phyloP scores from a whole-genome alignment of 2,329 filamentous ascomycete species.

The Eurotiales sp. region DNA sequence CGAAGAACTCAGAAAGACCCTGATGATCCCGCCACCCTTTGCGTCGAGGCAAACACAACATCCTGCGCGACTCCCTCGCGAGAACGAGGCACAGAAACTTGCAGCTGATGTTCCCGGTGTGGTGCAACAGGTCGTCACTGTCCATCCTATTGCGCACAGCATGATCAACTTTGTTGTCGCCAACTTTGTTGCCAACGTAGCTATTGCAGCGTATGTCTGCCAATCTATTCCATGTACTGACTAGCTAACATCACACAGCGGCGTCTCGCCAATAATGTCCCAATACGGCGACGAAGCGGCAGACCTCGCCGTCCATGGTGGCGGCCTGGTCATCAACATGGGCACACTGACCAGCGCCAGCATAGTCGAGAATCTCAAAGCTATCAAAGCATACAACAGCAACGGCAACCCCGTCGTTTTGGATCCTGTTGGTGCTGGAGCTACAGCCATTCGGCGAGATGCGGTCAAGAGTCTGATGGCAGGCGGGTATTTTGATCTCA shows the following conservation, averaged over 20 bases:
- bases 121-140: constrained; percentile 58
- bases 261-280: constrained; percentile 91
- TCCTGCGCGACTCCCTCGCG: constrained; percentile 24
- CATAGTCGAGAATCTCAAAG: constrained; percentile 66
- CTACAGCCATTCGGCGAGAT: constrained; percentile 67
- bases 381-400: constrained; percentile 76
- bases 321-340: constrained; percentile 89
- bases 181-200: constrained; percentile 90
- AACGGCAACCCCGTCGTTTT: constrained; percentile 72
- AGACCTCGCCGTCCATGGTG: constrained; percentile 73
- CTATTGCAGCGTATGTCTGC: constrained; percentile 60
- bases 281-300: constrained; percentile 77
- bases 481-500: constrained; percentile 74
- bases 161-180: constrained; percentile 98
- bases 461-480: constrained; percentile 69
- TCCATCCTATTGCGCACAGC: constrained; percentile 79
- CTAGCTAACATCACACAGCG: constrained; percentile 38
- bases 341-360: constrained; percentile 79
- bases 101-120: constrained; percentile 42
- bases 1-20: constrained; percentile 57
- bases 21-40: constrained; percentile 30
- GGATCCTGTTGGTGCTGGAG: constrained; percentile 87
- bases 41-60: constrained; percentile 22
- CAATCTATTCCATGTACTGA: background rate
- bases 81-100: constrained; percentile 26